Evolutionary conservation across 116 monocot species (phyloP).

Genomic region (Phalaenopsis hybrid): DNA sequence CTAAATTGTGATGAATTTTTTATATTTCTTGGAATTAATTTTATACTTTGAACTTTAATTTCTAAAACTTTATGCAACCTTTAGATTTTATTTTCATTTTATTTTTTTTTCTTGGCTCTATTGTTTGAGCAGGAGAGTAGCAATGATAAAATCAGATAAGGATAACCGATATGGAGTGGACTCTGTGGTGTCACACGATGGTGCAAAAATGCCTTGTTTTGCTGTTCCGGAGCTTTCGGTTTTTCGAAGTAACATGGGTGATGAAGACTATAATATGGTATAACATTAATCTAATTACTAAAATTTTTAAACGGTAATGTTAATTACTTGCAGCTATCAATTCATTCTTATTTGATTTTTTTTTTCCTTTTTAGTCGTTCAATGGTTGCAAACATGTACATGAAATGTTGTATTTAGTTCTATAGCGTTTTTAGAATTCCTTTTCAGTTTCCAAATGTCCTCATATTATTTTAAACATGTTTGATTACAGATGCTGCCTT

Average conservation of each 20-base stretch:
- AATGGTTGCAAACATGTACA: not conserved
- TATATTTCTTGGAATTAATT: no score
- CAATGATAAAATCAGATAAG: conserved; percentile 68
- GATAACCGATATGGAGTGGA: conserved; percentile 36
- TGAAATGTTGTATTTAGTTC: not conserved
- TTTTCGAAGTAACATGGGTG: conserved; percentile 45
- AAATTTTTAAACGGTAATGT: not conserved
- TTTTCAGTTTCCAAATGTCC: not conserved
- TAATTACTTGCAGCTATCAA: not conserved
- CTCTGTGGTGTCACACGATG: conserved; percentile 80
- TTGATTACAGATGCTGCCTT: not conserved
- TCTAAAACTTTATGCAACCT: not conserved
- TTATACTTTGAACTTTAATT: not conserved
- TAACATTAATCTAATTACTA: not conserved
- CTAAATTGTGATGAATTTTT: no score
- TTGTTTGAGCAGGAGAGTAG: conserved; percentile 43
- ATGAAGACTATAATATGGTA: conserved; percentile 72
- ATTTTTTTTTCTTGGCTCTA: not conserved
- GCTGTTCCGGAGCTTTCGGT: conserved; percentile 49
- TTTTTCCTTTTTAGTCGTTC: not conserved
- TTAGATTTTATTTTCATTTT: not conserved
- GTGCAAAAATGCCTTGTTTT: conserved; percentile 72
- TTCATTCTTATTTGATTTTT: not conserved
- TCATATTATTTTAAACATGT: not conserved
- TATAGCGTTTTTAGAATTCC: not conserved